These are phyloP conservation scores for Colletotrichum cordylinicola DNA, from an alignment of 2,329 filamentous ascomycete species.

Conservation along the genomic window DNA sequence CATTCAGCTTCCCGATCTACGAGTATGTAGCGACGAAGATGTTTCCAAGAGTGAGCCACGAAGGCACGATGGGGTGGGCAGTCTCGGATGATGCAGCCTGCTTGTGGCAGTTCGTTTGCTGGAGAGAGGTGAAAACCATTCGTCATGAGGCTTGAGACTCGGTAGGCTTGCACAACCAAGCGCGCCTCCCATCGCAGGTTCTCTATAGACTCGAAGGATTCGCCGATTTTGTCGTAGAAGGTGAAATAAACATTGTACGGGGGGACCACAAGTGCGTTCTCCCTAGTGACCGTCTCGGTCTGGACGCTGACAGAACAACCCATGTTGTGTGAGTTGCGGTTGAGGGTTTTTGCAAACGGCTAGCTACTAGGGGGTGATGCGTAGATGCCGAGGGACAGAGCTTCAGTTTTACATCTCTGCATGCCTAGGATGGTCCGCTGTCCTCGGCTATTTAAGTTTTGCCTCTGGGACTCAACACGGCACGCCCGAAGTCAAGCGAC, in stretches of 20 bases:
- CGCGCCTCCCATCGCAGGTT: neutral
- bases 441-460: neutral
- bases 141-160: neutral
- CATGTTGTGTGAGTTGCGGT: neutral
- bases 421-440: neutral
- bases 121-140: neutral
- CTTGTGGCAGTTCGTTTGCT: neutral
- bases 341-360: neutral
- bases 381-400: neutral
- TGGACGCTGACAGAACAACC: neutral
- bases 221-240: neutral
- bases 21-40: neutral
- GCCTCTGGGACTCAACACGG: neutral
- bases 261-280: neutral
- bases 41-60: neutral
- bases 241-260: neutral
- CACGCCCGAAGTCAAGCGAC: neutral
- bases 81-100: neutral
- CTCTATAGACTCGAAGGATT: neutral
- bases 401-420: neutral
- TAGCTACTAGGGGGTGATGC: neutral
- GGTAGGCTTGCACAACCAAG: neutral
- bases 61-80: neutral
- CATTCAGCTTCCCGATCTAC: neutral
- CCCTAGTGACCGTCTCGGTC: neutral